Evolutionary conservation across 2,329 filamentous ascomycete genomes (phyloP), one percentile per base, ranked within the genome.

Genomic region (Botryosphaeria dothidea): DNA sequence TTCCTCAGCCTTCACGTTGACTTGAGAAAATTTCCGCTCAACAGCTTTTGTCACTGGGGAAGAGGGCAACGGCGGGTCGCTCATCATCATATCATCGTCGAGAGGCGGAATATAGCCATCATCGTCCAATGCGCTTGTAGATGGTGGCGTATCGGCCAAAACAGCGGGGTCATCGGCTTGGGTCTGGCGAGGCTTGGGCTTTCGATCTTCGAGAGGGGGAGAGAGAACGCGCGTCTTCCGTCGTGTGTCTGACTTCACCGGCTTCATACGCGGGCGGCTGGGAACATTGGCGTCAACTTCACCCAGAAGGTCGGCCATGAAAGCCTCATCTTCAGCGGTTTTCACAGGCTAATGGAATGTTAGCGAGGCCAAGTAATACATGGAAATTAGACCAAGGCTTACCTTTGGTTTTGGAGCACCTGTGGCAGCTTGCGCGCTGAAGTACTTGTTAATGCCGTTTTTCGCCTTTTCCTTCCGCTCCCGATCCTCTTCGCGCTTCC

Each of bases 381-480:
- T 6, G 9, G n/a, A 36, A 7, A 25, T 1, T 11, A n/a, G 27
- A 7, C 65, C 65, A 29, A 15, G 27, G 9, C 41, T 66, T 78
- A 93, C 92, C 85, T 97, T 98, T 19, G 90, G 84, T 75, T 97
- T 98, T 15, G 89, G 83, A 65, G 88, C 89, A 58, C 80, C 77
- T 41, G 82, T 78, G 38, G 83, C 82, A 36, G 87, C 85, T 63
- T 92, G 92, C 71, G 90, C 91, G 70, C 86, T 94, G 76, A 99
- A 98, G 79, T 96, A 99, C 72, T 96, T 94, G 78, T 90, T 93
- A 75, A 99, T 98, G 71, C 93, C 91, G 73, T 91, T 91, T 77
- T 96, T 93, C 69, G 93, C 92, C 76, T 92, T 93, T 71, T 96
- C 92, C 72, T 90, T 88, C 75, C 92, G 91, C 66, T 92, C 89